phyloP scores from a whole-genome alignment of 148 eudicot genomes.

The Rhododendron molle region DNA sequence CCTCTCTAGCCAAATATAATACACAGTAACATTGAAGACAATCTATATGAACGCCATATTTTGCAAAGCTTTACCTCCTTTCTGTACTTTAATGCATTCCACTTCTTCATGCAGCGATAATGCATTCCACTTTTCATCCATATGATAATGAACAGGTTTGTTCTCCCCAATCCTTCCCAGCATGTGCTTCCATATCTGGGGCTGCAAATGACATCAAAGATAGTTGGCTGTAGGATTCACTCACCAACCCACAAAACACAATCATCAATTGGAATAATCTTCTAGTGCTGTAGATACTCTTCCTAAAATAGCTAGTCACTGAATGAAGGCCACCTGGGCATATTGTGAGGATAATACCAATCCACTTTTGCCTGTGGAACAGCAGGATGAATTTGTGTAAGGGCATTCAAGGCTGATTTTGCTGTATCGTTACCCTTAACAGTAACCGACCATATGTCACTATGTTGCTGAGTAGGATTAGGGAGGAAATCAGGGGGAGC shows the following conservation, averaged over 20 bases:
- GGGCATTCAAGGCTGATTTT: background rate
- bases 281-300: background rate
- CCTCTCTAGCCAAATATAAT: background rate
- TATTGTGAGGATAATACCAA: background rate
- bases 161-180: background rate
- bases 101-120: background rate
- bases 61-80: background rate
- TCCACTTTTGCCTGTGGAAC: background rate
- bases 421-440: no score
- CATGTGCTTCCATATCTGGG: background rate
- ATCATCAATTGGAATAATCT: background rate
- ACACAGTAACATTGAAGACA: background rate
- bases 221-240: background rate
- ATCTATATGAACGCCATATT: background rate
- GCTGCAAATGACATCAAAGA: background rate
- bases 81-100: background rate
- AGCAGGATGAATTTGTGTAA: background rate
- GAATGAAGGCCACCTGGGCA: background rate
- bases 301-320: background rate
- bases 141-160: background rate
- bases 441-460: no score
- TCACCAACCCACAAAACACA: background rate
- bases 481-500: no score
- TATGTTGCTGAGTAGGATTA: no score
- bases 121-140: no score